Evolutionary conservation across 2,329 filamentous ascomycete species (phyloP).

Genomic region (Beauveria australis): DNA sequence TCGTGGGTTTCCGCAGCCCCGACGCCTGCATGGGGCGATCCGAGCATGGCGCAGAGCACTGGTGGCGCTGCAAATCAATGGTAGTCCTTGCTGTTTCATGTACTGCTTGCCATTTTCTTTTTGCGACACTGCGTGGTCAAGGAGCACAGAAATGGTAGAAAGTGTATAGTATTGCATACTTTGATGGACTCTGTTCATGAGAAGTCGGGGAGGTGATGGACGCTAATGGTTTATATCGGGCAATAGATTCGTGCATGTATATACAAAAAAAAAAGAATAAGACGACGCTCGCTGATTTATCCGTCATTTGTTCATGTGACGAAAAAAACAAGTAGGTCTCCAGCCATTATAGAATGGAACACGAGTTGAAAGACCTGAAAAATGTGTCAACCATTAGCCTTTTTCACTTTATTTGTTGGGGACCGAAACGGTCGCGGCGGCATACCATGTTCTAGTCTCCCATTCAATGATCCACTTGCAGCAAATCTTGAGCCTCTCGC

Average conservation of each 20-base stretch:
- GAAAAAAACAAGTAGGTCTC: too few relatives aligned
- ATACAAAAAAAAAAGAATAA: not conserved
- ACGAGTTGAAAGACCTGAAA: not conserved
- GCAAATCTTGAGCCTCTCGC: conserved; percentile 75
- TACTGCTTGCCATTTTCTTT: too few relatives aligned
- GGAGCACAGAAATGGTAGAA: too few relatives aligned
- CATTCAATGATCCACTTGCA: conserved; percentile 69
- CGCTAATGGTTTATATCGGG: not conserved
- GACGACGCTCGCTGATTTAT: not conserved
- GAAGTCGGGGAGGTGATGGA: not conserved
- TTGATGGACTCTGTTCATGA: too few relatives aligned
- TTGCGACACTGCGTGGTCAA: too few relatives aligned
- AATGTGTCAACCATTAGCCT: not conserved
- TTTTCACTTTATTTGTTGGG: not conserved
- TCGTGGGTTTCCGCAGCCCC: not conserved
- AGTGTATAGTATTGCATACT: too few relatives aligned
- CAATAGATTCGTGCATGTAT: not conserved
- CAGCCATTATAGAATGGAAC: not conserved
- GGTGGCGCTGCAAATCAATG: conserved; percentile 18
- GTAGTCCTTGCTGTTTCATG: not conserved
- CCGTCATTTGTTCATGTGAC: too few relatives aligned
- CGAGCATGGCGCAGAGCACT: conserved; percentile 24
- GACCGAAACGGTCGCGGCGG: not conserved
- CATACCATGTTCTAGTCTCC: conserved; percentile 65
- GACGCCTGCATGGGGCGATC: conserved; percentile 23